Conservation (phyloP, 805 yeast species). For the Kodamaea sagamina region DNA sequence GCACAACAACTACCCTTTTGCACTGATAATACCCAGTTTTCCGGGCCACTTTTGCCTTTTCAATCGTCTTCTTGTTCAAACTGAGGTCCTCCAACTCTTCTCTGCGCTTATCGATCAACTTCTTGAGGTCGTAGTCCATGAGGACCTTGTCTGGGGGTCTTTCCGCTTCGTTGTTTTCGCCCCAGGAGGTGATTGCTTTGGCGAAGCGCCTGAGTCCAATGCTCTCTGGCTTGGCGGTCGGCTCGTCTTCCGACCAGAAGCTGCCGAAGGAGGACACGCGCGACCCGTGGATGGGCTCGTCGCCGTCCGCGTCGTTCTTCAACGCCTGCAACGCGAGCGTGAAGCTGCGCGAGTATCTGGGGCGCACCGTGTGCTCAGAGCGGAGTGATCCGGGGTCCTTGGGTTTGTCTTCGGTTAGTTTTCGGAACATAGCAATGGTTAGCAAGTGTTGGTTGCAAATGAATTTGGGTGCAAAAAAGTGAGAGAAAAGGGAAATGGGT, state of each 20-base stretch:
- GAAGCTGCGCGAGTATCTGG: too few species aligned
- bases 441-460: conserved; percentile 4
- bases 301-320: background rate
- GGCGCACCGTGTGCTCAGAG: background rate
- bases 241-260: conserved; percentile 8
- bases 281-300: background rate
- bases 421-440: conserved; percentile 6
- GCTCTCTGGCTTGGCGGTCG: conserved; percentile 6
- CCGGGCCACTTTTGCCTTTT: background rate
- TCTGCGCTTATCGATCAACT: background rate
- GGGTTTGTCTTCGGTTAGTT: too few species aligned
- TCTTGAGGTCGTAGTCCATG: conserved; percentile 1
- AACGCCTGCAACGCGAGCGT: background rate
- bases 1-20: conserved; percentile 29
- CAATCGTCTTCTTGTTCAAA: background rate
- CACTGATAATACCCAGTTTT: background rate
- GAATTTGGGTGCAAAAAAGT: conserved; percentile 11
- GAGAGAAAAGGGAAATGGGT: too few species aligned
- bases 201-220: conserved; percentile 11
- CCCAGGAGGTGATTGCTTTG: conserved; percentile 9
- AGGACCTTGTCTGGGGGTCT: background rate
- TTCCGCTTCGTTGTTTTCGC: conserved; percentile 3
- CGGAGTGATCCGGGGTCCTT: too few species aligned
- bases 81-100: background rate
- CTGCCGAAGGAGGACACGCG: conserved; percentile 5